Percentiles rank a stretch among this genome's conserved stretches.
Conservation (phyloP, 75 land plant genomes). For the Pinus taeda region DNA sequence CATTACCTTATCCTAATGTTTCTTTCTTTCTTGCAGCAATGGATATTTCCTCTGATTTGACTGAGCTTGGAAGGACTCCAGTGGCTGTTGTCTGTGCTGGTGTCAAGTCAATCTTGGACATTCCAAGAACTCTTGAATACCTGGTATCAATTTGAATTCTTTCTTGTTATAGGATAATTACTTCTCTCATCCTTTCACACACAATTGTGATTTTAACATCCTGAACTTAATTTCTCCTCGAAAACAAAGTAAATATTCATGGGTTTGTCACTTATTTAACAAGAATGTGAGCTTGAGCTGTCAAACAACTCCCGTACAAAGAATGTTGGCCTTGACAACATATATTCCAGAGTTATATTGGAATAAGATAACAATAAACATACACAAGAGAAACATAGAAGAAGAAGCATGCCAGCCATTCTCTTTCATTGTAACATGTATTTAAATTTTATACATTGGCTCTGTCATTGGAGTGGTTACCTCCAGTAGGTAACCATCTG, state of each 20-base stretch:
- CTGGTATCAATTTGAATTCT: constrained; percentile 46
- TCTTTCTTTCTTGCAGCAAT: constrained; percentile 50
- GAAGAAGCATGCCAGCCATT: too few species aligned
- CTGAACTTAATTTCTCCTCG: background rate
- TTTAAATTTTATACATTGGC: too few species aligned
- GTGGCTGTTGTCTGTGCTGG: constrained; percentile 96
- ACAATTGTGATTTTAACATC: background rate
- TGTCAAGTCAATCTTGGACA: constrained; percentile 93
- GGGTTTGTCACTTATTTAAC: background rate
- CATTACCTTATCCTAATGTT: too few species aligned
- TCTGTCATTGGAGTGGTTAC: too few species aligned
- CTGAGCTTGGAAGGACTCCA: constrained; percentile 93
- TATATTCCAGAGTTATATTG: too few species aligned
- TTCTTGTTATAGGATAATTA: background rate
- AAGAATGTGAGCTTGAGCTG: background rate
- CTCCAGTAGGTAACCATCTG: too few species aligned
- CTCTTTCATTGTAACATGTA: too few species aligned
- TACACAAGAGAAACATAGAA: too few species aligned
- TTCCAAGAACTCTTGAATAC: constrained; percentile 92
- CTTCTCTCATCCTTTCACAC: background rate
- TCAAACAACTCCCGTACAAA: background rate
- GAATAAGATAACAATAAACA: too few species aligned
- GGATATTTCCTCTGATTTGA: constrained; percentile 97
- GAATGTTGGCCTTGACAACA: too few species aligned
- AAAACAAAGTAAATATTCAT: background rate